Conservation (phyloP, 148 eudicot species). For the Beta vulgaris region DNA sequence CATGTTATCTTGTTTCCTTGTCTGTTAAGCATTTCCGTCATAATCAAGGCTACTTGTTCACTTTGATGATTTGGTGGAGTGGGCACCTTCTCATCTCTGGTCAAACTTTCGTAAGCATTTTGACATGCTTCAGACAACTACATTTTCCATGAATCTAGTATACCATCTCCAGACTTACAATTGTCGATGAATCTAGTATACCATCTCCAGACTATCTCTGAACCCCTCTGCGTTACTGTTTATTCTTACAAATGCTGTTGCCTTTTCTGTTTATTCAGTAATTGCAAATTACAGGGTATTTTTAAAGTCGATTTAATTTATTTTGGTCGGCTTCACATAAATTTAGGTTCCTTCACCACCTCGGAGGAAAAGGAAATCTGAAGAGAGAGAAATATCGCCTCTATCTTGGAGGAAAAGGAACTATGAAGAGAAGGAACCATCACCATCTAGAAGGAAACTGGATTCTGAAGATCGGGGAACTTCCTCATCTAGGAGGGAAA, state of each 20-base stretch:
- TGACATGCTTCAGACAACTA: neutral
- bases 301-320: neutral
- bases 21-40: neutral
- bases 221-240: neutral
- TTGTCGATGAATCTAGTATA: neutral
- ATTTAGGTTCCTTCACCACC: conserved; percentile 79
- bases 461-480: conserved; percentile 41
- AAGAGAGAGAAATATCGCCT: conserved; percentile 39
- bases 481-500: conserved; percentile 12
- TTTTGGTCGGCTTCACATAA: conserved; percentile 1
- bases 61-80: too few species aligned
- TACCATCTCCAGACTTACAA: neutral
- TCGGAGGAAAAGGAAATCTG: conserved; percentile 51
- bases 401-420: conserved; percentile 54
- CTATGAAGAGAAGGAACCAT: conserved; percentile 29
- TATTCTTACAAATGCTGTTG: neutral
- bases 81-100: too few species aligned
- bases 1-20: neutral
- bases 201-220: neutral
- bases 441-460: conserved; percentile 61
- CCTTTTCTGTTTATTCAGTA: neutral
- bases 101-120: neutral
- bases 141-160: neutral
- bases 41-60: too few species aligned
- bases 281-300: neutral